phyloP scores from a whole-genome alignment of 495 filamentous ascomycete species.

The Talaromyces nanjingensis region DNA sequence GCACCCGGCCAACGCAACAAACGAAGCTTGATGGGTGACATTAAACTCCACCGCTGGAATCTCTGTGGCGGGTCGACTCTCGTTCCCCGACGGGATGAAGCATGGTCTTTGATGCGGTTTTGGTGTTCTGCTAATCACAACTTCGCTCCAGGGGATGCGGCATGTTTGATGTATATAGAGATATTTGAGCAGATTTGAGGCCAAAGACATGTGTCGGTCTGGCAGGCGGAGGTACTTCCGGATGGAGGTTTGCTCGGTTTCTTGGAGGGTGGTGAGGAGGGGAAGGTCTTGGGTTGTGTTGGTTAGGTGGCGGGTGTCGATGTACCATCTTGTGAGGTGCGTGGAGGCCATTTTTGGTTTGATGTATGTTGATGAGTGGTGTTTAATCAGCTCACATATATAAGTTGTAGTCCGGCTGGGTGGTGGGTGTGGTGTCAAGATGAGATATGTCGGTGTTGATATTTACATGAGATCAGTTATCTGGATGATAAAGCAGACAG shows the following conservation, averaged over 20 bases:
- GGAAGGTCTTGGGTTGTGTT: conserved; percentile 25
- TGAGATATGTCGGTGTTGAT: neutral
- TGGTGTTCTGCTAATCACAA: conserved; percentile 52
- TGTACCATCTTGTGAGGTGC: conserved; percentile 31
- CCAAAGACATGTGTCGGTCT: conserved; percentile 50
- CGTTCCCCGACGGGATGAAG: conserved; percentile 31
- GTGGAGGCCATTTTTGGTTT: neutral
- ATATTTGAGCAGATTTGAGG: conserved; percentile 74
- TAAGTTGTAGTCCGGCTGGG: neutral
- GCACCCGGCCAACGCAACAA: conserved; percentile 58
- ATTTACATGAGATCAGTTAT: neutral
- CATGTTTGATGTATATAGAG: conserved; percentile 58
- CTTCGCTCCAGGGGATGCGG: conserved; percentile 57
- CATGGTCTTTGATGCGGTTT: conserved; percentile 58
- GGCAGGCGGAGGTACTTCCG: conserved; percentile 30
- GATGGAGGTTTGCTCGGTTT: conserved; percentile 27
- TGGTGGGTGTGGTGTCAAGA: neutral
- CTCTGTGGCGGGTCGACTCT: conserved; percentile 19
- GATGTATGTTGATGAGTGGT: neutral
- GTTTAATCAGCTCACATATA: neutral
- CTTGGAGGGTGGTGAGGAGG: conserved; percentile 27
- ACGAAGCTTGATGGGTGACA: conserved; percentile 77
- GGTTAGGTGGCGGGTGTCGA: conserved; percentile 34
- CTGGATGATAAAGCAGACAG: neutral
- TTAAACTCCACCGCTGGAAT: conserved; percentile 64